Evolutionary conservation across 176 grass and related monocot genomes (phyloP), one percentile per base, ranked within the genome.

Genomic region (Saccharum officinarum): DNA sequence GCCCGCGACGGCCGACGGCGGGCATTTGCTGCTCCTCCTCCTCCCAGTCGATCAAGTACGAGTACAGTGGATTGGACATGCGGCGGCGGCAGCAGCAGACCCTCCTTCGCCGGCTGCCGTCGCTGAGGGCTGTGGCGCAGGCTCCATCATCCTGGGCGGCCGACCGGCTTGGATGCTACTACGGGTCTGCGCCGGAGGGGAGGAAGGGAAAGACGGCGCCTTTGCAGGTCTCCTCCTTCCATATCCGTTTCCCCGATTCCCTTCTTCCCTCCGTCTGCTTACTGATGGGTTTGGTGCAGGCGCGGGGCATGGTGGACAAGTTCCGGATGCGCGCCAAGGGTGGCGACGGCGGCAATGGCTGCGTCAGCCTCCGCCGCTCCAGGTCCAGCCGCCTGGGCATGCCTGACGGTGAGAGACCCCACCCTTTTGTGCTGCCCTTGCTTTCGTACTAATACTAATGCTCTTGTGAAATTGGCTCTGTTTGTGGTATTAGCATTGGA

Each of bases 271-370:
- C 71, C 3, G 44, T 33, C 26, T 31, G 3, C 7, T 46, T 17
- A 11, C 25, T 33, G 45, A 50, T 20, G 26, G 8, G 16, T 31
- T 75, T 18, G 8, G 26, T 75, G 45, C 72, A 75, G 72, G 72
- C 72, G 44, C 72, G 72, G 45, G 72, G 72, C 0, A 75, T 75
- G 72, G 72, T 75, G 72, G 72, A 75, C 72, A 75, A 11, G 72
- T 75, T 75, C 72, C 72, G 72, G 8, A 75, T 75, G 72, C 72
- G 44, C 26, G 72, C 72, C 44, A 75, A 75, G 72, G 72, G 45
- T 20, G 72, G 72, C 15, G 72, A 50, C 72, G 72, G 72, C 26
- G 72, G 72, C 8, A 75, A 0, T 50, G 72, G 72, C 26, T 75
- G 72, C 72, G 72, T 75, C 45, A 75, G 72, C 72, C 72, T 75